A percentile compares a stretch with the other conserved stretches of the same genome.
Conservation (phyloP, 1,284 basidiomycete species). For the Cryptococcus jaspeensis region DNA sequence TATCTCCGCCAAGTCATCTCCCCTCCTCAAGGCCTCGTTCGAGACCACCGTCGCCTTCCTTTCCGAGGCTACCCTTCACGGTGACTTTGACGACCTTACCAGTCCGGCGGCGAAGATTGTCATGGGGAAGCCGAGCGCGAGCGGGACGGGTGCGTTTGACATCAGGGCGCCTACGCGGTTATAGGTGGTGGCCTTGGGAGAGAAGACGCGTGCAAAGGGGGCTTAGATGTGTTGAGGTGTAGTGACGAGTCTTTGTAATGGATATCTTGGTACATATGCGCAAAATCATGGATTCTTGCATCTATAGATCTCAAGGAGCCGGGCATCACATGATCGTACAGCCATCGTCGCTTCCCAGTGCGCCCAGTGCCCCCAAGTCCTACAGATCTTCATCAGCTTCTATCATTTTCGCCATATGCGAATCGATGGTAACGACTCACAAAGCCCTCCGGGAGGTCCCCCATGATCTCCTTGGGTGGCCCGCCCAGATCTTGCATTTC, state of each 20-base stretch:
- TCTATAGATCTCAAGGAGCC: too few relatives aligned
- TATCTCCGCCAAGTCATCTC: slow-evolving; percentile 85
- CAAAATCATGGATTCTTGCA: too few relatives aligned
- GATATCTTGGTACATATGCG: background rate
- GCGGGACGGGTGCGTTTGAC: slow-evolving; percentile 88
- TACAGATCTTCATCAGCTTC: slow-evolving; percentile 5
- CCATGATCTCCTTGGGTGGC: slow-evolving; percentile 88
- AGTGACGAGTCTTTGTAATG: background rate
- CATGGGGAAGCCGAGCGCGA: slow-evolving; percentile 74
- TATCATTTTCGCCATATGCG: too few relatives aligned
- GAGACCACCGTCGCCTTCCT: slow-evolving; percentile 97
- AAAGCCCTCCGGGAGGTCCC: slow-evolving; percentile 78
- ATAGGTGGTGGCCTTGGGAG: background rate
- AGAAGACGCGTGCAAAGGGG: too few relatives aligned
- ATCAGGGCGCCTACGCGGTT: slow-evolving; percentile 41
- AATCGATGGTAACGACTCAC: slow-evolving; percentile 40
- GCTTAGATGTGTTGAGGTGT: background rate
- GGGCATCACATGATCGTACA: slow-evolving; percentile 41
- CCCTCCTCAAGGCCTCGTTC: slow-evolving; percentile 93
- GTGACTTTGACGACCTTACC: slow-evolving; percentile 89
- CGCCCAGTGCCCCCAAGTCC: slow-evolving; percentile 45
- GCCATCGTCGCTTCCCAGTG: slow-evolving; percentile 37
- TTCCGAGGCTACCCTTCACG: slow-evolving; percentile 88
- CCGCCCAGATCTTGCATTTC: slow-evolving; percentile 63
- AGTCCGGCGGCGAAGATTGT: slow-evolving; percentile 85